Percentiles rank a stretch among this genome's conserved stretches.
These are phyloP conservation scores for Drechslera avenae DNA, from an alignment of 2,329 filamentous ascomycete genomes.

Conservation along the genomic window DNA sequence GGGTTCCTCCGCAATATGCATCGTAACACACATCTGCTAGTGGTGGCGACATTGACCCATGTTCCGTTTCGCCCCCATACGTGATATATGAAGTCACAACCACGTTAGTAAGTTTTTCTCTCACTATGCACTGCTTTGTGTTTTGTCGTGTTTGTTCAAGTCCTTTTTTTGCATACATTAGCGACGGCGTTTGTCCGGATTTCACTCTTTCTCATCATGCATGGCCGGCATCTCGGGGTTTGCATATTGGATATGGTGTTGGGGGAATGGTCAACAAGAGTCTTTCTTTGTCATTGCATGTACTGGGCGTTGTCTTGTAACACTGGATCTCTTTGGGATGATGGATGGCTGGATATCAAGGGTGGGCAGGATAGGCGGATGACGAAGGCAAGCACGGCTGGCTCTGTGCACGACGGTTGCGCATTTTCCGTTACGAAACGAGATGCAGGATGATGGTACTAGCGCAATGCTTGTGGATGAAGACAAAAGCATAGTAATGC, in stretches of 20 bases:
- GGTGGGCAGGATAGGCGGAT: too few species aligned
- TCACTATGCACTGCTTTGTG: not conserved
- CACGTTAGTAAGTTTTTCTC: not conserved
- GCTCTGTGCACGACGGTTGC: too few species aligned
- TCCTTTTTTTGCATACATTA: constrained; percentile 10
- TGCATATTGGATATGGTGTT: constrained; percentile 14
- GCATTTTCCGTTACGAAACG: too few species aligned
- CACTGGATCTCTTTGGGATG: not conserved
- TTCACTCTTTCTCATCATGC: constrained; percentile 11
- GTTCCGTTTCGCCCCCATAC: not conserved
- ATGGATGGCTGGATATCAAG: not conserved
- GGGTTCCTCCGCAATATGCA: not conserved
- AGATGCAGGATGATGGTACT: too few species aligned
- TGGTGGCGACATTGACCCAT: not conserved
- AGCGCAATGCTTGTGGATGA: too few species aligned
- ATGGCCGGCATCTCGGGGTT: constrained; percentile 2
- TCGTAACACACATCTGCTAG: not conserved
- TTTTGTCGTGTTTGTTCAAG: constrained; percentile 1
- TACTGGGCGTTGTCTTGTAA: constrained; percentile 4
- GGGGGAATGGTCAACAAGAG: not conserved
- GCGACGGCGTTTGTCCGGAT: constrained; percentile 19
- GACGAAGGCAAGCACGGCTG: too few species aligned
- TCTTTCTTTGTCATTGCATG: not conserved
- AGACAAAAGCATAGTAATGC: too few species aligned
- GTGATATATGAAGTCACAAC: not conserved